Conservation (phyloP, 2,329 filamentous ascomycete genomes). For the Calonectria hongkongensis region DNA sequence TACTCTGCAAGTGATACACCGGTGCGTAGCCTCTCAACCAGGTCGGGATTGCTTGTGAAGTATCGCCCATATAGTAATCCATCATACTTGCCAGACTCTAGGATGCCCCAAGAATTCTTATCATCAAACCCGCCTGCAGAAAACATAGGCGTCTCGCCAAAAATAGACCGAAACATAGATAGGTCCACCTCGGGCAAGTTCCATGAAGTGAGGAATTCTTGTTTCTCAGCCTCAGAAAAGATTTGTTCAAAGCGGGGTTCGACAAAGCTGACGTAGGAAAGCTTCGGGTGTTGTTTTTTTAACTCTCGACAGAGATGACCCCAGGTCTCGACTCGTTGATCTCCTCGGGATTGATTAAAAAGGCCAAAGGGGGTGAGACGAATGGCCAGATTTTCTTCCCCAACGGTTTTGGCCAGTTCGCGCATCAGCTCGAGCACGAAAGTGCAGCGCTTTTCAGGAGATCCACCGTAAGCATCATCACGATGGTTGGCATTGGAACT, state of each 20-base stretch:
- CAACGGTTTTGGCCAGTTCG: conserved; percentile 64
- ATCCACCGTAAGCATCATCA: conserved; percentile 61
- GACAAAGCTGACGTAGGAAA: conserved; percentile 74
- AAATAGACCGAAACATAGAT: conserved; percentile 69
- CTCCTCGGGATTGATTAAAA: conserved; percentile 70
- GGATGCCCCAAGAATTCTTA: conserved; percentile 68
- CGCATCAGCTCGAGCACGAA: conserved; percentile 75
- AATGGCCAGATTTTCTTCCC: conserved; percentile 66
- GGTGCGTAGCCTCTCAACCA: conserved; percentile 65
- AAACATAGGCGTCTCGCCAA: conserved; percentile 72
- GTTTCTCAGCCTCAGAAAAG: conserved; percentile 68
- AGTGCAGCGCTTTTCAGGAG: conserved; percentile 60
- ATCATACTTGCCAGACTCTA: conserved; percentile 66
- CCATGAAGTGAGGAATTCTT: conserved; percentile 68
- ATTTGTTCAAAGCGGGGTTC: conserved; percentile 74
- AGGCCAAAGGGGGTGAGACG: conserved; percentile 69
- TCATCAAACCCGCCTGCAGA: conserved; percentile 73
- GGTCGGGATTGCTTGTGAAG: conserved; percentile 70
- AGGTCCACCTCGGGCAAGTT: conserved; percentile 67
- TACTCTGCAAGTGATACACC: conserved; percentile 63
- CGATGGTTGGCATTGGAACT: conserved; percentile 61
- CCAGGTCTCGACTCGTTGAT: conserved; percentile 73
- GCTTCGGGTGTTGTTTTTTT: conserved; percentile 63
- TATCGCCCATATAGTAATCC: conserved; percentile 67
- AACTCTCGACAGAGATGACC: conserved; percentile 68